Evolutionary conservation across 371 early-diverging fungal genomes (phyloP).

Genomic region (Saksenaea vasiformis): DNA sequence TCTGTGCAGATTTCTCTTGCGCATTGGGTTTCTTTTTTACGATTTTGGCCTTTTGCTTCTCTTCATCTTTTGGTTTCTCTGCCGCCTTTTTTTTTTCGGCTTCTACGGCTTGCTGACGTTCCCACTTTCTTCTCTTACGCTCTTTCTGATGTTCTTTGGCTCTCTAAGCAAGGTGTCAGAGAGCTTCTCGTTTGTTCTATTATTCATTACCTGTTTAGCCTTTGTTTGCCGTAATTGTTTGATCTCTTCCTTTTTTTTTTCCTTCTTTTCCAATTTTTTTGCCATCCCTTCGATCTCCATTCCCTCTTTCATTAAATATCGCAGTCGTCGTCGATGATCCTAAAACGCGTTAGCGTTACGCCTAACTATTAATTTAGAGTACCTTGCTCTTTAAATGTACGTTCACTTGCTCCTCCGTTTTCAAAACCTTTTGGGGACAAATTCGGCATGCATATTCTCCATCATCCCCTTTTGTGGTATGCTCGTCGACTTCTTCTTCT

Average conservation of each 20-base stretch:
- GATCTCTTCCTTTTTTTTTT: not conserved
- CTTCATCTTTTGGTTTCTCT: not conserved
- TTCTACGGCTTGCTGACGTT: not conserved
- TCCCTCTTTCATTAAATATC: not conserved
- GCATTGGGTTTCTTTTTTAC: no score
- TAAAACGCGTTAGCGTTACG: not conserved
- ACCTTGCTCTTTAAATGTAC: constrained; percentile 32
- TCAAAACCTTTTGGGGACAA: constrained; percentile 26
- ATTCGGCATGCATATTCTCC: constrained; percentile 28
- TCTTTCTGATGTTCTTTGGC: not conserved
- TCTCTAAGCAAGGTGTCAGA: not conserved
- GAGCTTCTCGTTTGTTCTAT: not conserved
- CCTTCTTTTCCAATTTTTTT: not conserved
- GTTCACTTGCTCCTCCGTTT: constrained; percentile 19
- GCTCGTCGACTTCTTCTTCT: constrained; percentile 5
- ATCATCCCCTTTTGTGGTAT: constrained; percentile 10
- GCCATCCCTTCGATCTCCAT: not conserved
- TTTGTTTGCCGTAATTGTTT: not conserved
- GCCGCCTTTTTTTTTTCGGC: not conserved
- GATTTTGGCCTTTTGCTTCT: not conserved
- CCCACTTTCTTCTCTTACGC: not conserved
- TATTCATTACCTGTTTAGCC: not conserved
- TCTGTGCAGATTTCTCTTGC: not conserved
- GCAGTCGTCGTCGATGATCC: not conserved
- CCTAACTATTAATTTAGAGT: not conserved